Evolutionary conservation across 352 stramenopile species (phyloP), one percentile per base, ranked within the genome.

Genomic region (Phytophthora idaei): DNA sequence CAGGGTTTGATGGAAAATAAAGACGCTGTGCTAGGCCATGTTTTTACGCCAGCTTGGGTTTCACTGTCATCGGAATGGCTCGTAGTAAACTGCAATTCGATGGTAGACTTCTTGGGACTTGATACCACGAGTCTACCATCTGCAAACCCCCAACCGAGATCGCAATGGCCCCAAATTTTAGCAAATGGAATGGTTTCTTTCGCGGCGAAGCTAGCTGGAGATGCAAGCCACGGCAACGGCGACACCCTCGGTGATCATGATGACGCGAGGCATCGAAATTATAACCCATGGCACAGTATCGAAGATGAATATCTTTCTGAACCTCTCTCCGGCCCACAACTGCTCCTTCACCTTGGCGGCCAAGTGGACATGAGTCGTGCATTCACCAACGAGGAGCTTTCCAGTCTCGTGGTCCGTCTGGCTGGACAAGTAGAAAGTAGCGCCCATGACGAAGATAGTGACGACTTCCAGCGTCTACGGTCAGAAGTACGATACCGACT

Each of bases 271-370:
- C 62, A 73, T 11, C n/a, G 62, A 28, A 52, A 49, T 1, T 90
- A 74, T 66, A 92, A 92, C 59, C 84, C 84, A n/a, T 90, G 84
- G 84, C 77, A 89, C 51, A 63, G 76, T 47, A 75, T 89, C 11
- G 73, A 88, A 55, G 69, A 76, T 5, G 66, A 77, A 25, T 74
- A 73, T 10, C 52, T 90, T 10, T 90, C 81, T 2, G 73, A 88
- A 44, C 84, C 81, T n/a, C 65, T 92, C 37, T 58, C 48, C 8
- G 78, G 63, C 11, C 78, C 84, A 7, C 71, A 87, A 44, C 51
- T 92, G 5, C 47, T 84, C 8, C 42, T 90, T 34, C 84, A 92
- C 28, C 46, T 90, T 7, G 84, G 84, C 4, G 84, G 81, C 1
- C 81, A 92, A 80, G 69, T 90, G 0, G 70, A 89, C 56, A 73